Evolutionary conservation across 177 flowering plant species (phyloP).

Genomic region (Vitis hybrid): DNA sequence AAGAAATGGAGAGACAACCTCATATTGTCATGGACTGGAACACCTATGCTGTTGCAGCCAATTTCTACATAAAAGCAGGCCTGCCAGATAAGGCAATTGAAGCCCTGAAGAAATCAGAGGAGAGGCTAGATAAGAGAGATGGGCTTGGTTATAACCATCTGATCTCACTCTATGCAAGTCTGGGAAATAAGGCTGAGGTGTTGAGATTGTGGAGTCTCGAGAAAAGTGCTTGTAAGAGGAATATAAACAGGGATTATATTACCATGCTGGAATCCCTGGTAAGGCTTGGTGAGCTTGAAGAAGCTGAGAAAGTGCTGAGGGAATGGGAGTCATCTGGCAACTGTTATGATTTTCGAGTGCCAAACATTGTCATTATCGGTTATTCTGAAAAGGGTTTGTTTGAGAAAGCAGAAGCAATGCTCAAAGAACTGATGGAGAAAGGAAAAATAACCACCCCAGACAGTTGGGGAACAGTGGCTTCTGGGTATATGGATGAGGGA

Average conservation of each 20-base stretch:
- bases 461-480: constrained; percentile 54
- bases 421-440: constrained; percentile 35
- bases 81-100: constrained; percentile 46
- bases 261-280: constrained; percentile 53
- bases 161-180: constrained; percentile 62
- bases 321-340: constrained; percentile 72
- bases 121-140: constrained; percentile 44
- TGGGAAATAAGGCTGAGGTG: constrained; percentile 55
- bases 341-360: constrained; percentile 59
- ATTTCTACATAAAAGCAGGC: constrained; percentile 57
- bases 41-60: constrained; percentile 65
- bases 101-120: constrained; percentile 60
- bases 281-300: constrained; percentile 62
- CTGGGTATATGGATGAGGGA: constrained; percentile 35
- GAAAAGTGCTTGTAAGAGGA: constrained; percentile 45
- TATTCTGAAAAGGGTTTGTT: constrained; percentile 40
- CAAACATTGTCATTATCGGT: constrained; percentile 44
- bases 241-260: constrained; percentile 57
- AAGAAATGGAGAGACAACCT: constrained; percentile 63
- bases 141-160: constrained; percentile 54
- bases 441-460: constrained; percentile 43
- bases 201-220: constrained; percentile 60
- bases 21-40: constrained; percentile 65
- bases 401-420: constrained; percentile 66
- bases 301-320: constrained; percentile 59